Evolutionary conservation across 164 flowering plant species (phyloP).

Genomic region (Annona squamosa): DNA sequence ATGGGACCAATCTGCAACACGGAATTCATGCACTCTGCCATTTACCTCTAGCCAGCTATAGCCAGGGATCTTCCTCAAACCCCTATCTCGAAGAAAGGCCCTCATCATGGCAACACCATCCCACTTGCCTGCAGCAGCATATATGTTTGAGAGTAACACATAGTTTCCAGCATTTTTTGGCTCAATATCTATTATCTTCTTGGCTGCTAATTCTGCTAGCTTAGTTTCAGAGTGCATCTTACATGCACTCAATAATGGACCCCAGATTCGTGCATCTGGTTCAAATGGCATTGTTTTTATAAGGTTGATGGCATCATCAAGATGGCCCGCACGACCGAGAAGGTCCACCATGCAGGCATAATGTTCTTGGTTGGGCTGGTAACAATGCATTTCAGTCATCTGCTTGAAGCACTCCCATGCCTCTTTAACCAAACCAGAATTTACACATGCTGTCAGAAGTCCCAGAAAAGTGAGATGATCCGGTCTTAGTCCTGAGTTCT

Average conservation of each 20-base stretch:
- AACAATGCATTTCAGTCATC: slow-evolving; percentile 37
- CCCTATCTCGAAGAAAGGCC: slow-evolving; percentile 35
- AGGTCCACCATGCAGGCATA: slow-evolving; percentile 72
- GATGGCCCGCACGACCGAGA: slow-evolving; percentile 46
- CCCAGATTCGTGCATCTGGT: slow-evolving; percentile 55
- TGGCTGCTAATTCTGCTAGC: slow-evolving; percentile 43
- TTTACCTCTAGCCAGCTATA: slow-evolving; percentile 51
- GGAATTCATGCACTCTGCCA: slow-evolving; percentile 47
- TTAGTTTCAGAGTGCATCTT: slow-evolving; percentile 29
- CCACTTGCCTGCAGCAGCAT: slow-evolving; percentile 67
- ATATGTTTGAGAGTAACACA: slow-evolving; percentile 48
- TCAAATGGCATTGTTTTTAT: slow-evolving; percentile 39
- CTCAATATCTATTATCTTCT: slow-evolving; percentile 42
- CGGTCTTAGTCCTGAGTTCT: slow-evolving; percentile 33
- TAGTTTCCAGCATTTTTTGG: slow-evolving; percentile 63
- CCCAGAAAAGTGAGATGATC: slow-evolving; percentile 50
- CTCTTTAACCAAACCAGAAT: slow-evolving; percentile 49
- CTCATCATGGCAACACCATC: slow-evolving; percentile 48
- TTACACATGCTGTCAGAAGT: slow-evolving; percentile 51
- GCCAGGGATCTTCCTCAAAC: slow-evolving; percentile 53
- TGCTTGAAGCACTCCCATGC: slow-evolving; percentile 42
- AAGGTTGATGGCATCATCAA: slow-evolving; percentile 40
- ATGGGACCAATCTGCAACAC: slow-evolving; percentile 49
- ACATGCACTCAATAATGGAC: slow-evolving; percentile 54
- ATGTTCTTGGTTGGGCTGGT: slow-evolving; percentile 49